These are phyloP conservation scores for Nicotiana tomentosiformis DNA, from an alignment of 257 asterid species.

Conservation along the genomic window DNA sequence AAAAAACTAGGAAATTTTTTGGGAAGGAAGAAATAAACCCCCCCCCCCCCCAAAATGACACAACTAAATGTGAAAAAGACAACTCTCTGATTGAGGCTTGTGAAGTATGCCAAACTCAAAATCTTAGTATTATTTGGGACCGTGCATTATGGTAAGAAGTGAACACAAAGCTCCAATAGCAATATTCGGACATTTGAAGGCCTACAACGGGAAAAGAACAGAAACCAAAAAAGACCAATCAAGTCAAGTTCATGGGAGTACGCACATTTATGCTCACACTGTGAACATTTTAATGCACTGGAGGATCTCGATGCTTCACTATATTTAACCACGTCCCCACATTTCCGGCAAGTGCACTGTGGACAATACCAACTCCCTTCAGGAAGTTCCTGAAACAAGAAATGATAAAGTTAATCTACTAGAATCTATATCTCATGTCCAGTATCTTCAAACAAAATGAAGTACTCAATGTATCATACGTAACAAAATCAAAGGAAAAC, in stretches of 20 bases:
- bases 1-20: not conserved
- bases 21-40: not conserved
- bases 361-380: constrained; percentile 98
- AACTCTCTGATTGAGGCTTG: not conserved
- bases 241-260: constrained; percentile 13
- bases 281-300: constrained; percentile 60
- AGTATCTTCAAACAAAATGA: not conserved
- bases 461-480: not conserved
- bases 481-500: not conserved
- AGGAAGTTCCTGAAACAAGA: constrained; percentile 69
- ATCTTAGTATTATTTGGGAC: not conserved
- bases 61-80: not conserved
- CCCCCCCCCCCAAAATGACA: not conserved
- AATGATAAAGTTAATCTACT: constrained; percentile 8
- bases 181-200: not conserved
- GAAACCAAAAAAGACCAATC: not conserved
- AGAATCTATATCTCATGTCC: constrained; percentile 1
- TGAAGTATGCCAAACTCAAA: constrained; percentile 3
- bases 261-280: constrained; percentile 83
- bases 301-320: constrained; percentile 42
- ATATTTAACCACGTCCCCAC: constrained; percentile 58
- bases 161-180: not conserved
- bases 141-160: not conserved
- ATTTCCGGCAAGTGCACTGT: constrained; percentile 87
- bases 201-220: constrained; percentile 1